phyloP scores from a whole-genome alignment of 495 filamentous ascomycete species.

The Xylaria sp. region DNA sequence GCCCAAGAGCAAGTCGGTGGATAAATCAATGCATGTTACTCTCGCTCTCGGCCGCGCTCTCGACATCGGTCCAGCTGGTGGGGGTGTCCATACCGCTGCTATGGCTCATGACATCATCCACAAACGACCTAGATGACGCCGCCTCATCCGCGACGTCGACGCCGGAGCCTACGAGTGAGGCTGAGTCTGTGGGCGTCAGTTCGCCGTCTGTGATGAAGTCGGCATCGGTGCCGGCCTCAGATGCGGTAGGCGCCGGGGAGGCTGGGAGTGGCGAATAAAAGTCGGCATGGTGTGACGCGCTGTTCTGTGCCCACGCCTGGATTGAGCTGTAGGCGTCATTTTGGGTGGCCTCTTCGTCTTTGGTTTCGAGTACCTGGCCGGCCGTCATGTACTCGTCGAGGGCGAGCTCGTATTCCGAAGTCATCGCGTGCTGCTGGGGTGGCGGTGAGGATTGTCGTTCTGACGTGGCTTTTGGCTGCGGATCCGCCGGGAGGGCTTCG shows the following conservation, averaged over 20 bases:
- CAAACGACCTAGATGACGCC: slow-evolving; percentile 48
- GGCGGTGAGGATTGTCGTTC: not conserved
- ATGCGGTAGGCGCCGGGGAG: slow-evolving; percentile 36
- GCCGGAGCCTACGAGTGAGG: slow-evolving; percentile 52
- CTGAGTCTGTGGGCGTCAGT: slow-evolving; percentile 59
- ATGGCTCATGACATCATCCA: slow-evolving; percentile 67
- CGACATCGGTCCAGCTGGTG: slow-evolving; percentile 79
- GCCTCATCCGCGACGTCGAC: slow-evolving; percentile 49
- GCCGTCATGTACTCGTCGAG: slow-evolving; percentile 56
- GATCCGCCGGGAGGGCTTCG: slow-evolving; percentile 7
- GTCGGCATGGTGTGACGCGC: slow-evolving; percentile 40
- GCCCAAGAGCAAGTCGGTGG: not conserved
- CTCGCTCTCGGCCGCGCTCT: slow-evolving; percentile 68
- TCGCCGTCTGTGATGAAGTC: slow-evolving; percentile 55
- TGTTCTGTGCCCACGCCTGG: slow-evolving; percentile 61
- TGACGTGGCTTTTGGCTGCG: not conserved
- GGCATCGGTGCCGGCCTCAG: slow-evolving; percentile 46
- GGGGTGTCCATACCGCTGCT: slow-evolving; percentile 69
- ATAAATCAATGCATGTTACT: slow-evolving; percentile 40
- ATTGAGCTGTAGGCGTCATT: slow-evolving; percentile 57
- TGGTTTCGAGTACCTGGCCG: slow-evolving; percentile 40
- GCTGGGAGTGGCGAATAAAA: slow-evolving; percentile 62
- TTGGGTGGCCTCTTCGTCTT: slow-evolving; percentile 22
- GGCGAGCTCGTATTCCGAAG: slow-evolving; percentile 43
- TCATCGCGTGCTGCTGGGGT: not conserved